Percentiles rank a stretch among this genome's conserved stretches.
phyloP scores from a whole-genome alignment of 768 basidiomycete species.

The Gymnopilus junonius region DNA sequence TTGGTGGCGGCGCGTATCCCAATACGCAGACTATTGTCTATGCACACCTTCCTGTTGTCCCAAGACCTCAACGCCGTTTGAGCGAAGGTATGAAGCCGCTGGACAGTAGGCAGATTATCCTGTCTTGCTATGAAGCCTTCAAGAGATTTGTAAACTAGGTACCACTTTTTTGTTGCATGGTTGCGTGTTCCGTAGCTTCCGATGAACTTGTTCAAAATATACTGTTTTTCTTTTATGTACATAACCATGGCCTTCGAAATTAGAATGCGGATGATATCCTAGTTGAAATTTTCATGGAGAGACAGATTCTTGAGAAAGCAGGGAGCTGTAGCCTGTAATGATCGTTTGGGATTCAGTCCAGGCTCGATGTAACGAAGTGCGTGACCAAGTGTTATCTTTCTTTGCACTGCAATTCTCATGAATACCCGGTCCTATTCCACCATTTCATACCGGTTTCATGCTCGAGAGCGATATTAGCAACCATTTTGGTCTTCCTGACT shows the following conservation, averaged over 20 bases:
- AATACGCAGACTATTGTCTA: slow-evolving; percentile 21
- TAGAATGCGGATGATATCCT: too few species aligned
- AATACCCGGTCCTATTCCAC: neutral
- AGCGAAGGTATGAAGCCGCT: slow-evolving; percentile 35
- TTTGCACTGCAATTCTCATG: neutral
- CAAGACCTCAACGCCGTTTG: slow-evolving; percentile 22
- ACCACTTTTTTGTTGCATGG: too few species aligned
- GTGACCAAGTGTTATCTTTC: neutral
- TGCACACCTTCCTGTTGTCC: slow-evolving; percentile 23
- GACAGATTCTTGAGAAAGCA: too few species aligned
- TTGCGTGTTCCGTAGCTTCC: too few species aligned
- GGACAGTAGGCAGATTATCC: slow-evolving; percentile 29
- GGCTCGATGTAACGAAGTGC: neutral
- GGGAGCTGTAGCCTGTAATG: too few species aligned
- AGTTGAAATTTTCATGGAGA: too few species aligned
- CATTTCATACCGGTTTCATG: neutral
- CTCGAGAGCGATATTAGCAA: neutral
- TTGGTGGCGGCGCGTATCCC: slow-evolving; percentile 23
- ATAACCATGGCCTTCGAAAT: too few species aligned
- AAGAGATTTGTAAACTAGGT: slow-evolving; percentile 28
- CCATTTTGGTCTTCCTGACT: neutral
- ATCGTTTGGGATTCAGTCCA: neutral
- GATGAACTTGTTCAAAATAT: too few species aligned
- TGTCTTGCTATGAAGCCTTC: slow-evolving; percentile 36
- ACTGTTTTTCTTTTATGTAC: too few species aligned